Base-by-base conservation (phyloP, 2,329 filamentous ascomycete species). In the Endothia cerciana region DNA sequence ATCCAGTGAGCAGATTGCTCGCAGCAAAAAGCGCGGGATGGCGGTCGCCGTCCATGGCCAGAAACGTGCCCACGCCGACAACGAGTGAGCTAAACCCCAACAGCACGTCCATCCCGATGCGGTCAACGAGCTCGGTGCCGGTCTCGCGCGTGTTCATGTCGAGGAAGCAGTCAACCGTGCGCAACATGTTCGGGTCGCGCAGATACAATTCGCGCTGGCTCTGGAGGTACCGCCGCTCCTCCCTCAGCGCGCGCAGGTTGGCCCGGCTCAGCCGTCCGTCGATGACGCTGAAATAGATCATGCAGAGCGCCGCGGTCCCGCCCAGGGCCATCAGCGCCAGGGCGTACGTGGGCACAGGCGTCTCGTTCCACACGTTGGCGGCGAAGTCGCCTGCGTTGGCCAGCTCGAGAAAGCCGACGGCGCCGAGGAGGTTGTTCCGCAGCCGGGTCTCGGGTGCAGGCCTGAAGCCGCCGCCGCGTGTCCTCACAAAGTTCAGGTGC, bases 331-430 rank as follows among this genome's bases (percentile, higher is more conserved):
- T 86, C 4, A 86, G 73, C 0, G 80, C 78, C 0, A 80, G 73
- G 10, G 82, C 84, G 60, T 81, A 81, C 1, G 71, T 69, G 0
- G 84, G 84, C 0, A 85, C 78, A 0, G 84, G 85, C 0, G 79
- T 74, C 1, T 80, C 68, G 68, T 87, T 87, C 82, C 83, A 87
- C 1, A 87, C 79, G 63, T 87, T 87, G 64, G 85, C 85, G 0
- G 84, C 83, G 63, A 87, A 87, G 69, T 87, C 85, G 1, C 80
- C 79, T 0, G 83, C 83, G 70, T 87, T 87, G 62, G 82, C 82
- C 1, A 86, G 76, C 67, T 87, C 85, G 22, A 87, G 79, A 58
- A 82, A 82, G 0, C 83, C 85, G 1, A 85, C 77, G 15, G 67
- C 64, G 41, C 59, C 63, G 8, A 72, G 60, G 28, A 71, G 61